phyloP scores from a whole-genome alignment of 192 early-diverging fungal genomes.

The Cetraspora pellucida region DNA sequence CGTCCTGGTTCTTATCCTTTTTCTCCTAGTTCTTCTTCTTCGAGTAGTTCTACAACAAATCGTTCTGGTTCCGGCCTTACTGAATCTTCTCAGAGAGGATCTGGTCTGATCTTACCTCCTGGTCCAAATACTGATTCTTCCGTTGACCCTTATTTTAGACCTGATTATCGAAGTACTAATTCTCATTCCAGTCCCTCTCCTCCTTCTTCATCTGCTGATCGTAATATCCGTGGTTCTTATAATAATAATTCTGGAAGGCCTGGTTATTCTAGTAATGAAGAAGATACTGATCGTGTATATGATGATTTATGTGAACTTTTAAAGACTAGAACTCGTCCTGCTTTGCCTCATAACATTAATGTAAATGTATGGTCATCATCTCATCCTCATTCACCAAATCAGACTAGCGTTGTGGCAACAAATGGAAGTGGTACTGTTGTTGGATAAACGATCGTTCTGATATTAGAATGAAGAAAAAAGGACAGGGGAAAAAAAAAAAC shows the following conservation, averaged over 20 bases:
- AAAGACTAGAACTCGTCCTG: constrained; percentile 18
- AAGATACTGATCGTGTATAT: constrained; percentile 23
- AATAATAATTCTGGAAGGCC: background rate
- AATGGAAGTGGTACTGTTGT: constrained; percentile 27
- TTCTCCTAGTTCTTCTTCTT: background rate
- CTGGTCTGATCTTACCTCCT: background rate
- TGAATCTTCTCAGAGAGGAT: background rate
- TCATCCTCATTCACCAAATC: background rate
- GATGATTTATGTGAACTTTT: constrained; percentile 34
- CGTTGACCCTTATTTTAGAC: constrained; percentile 16
- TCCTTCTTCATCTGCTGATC: background rate
- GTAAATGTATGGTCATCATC: constrained; percentile 1
- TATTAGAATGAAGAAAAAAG: background rate
- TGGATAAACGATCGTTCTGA: background rate
- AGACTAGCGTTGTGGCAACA: background rate
- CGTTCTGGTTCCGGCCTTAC: constrained; percentile 6
- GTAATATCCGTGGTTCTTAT: background rate
- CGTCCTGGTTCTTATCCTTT: background rate
- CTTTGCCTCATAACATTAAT: constrained; percentile 3
- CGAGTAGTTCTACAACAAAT: background rate
- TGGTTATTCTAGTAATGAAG: constrained; percentile 11
- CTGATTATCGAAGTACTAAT: constrained; percentile 27
- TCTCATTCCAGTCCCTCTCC: background rate
- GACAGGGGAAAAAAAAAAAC: background rate
- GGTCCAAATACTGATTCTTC: constrained; percentile 13